These are phyloP conservation scores for Apostasia shenzhenica DNA, from an alignment of 106 monocot species.

Conservation along the genomic window DNA sequence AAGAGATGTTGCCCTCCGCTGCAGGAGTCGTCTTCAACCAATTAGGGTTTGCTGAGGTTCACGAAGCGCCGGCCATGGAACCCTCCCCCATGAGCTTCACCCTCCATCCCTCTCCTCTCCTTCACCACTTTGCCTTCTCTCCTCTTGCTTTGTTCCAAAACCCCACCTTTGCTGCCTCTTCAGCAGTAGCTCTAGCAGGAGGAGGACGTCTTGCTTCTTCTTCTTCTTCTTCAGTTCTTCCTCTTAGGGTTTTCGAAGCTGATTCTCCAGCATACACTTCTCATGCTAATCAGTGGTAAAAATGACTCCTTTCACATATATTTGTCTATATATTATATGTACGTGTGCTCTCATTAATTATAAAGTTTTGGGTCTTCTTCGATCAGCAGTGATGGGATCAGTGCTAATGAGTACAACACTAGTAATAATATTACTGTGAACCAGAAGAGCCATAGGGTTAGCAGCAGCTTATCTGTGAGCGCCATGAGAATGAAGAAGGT, in stretches of 20 bases:
- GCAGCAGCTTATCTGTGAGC: not conserved
- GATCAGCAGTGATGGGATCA: not conserved
- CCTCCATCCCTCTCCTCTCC: not conserved
- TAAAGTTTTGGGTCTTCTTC: no score
- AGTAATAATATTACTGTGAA: not conserved
- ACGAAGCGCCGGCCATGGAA: not conserved
- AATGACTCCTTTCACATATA: no score
- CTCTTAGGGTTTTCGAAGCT: not conserved
- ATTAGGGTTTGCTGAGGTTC: not conserved
- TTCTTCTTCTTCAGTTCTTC: no score
- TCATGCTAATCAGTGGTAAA: not conserved
- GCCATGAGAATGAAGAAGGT: constrained; percentile 36
- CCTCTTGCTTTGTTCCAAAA: not conserved
- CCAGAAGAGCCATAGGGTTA: no score
- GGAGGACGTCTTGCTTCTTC: not conserved
- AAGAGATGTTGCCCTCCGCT: constrained; percentile 7
- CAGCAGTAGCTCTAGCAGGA: not conserved
- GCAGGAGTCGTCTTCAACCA: not conserved
- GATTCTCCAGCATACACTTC: not conserved
- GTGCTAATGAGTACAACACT: not conserved
- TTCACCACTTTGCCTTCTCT: not conserved
- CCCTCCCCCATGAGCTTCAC: not conserved
- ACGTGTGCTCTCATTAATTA: no score
- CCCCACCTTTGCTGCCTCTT: not conserved
- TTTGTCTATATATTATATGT: no score